These are phyloP conservation scores for Sugiyamaella pinicola DNA, from an alignment of 1,139 yeast genomes.

Conservation along the genomic window DNA sequence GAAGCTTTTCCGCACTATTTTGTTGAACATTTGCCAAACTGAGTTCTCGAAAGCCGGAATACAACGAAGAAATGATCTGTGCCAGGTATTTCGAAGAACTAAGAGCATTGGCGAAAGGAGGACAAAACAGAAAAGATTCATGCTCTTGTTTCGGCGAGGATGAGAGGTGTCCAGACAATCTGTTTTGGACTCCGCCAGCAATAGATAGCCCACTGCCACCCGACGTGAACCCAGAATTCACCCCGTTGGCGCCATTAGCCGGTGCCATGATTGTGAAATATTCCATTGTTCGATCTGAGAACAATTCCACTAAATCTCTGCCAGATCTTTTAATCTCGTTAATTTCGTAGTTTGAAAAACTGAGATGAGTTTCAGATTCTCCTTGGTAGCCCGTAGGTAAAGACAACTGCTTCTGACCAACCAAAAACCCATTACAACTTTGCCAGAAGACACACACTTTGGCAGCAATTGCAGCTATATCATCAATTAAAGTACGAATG, in stretches of 20 bases:
- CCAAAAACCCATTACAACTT: slow-evolving; percentile 49
- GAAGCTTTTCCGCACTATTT: slow-evolving; percentile 37
- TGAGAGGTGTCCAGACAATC: slow-evolving; percentile 12
- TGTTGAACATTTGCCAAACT: slow-evolving; percentile 2
- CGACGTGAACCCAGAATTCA: background rate
- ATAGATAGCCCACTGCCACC: slow-evolving; percentile 18
- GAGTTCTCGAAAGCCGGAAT: slow-evolving; percentile 47
- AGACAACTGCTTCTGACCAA: slow-evolving; percentile 48
- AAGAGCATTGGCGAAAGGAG: slow-evolving; percentile 62
- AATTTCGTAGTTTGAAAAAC: slow-evolving; percentile 37
- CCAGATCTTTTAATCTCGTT: slow-evolving; percentile 35
- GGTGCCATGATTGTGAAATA: slow-evolving; percentile 13
- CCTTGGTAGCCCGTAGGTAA: slow-evolving; percentile 50
- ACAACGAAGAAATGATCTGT: slow-evolving; percentile 45
- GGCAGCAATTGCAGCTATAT: slow-evolving; percentile 40
- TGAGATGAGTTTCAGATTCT: slow-evolving; percentile 43
- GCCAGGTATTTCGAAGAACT: slow-evolving; percentile 55
- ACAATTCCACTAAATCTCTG: slow-evolving; percentile 39
- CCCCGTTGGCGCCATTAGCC: background rate
- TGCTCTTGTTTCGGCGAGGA: slow-evolving; percentile 8
- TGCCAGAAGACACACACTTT: slow-evolving; percentile 52
- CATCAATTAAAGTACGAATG: slow-evolving; percentile 51
- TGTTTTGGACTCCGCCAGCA: slow-evolving; percentile 9
- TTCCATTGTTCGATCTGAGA: slow-evolving; percentile 23
- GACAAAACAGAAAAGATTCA: slow-evolving; percentile 55